These are phyloP conservation scores for Eudorina sp. DNA, from an alignment of 139 green algal genomes.

Conservation along the genomic window DNA sequence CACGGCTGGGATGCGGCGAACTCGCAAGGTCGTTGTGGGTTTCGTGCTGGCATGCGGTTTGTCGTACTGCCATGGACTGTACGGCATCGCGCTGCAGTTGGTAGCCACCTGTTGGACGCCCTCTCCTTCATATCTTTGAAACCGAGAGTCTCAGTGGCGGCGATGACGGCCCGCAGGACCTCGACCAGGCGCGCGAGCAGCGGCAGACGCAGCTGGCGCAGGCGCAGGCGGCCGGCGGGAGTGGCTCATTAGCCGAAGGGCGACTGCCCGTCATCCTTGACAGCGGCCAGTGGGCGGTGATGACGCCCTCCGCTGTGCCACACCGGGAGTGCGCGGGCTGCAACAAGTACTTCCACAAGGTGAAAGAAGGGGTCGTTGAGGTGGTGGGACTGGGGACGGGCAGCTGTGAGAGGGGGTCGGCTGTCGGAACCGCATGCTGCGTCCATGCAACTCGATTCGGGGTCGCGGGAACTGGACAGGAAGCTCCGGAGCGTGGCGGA, in stretches of 20 bases:
- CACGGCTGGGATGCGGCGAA: no score
- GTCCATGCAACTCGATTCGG: no score
- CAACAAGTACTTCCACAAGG: conserved; percentile 8
- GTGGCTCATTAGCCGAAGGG: background rate
- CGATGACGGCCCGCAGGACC: background rate
- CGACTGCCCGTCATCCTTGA: background rate
- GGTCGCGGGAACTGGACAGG: no score
- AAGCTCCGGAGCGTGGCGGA: no score
- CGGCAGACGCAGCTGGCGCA: background rate
- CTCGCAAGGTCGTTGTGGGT: no score
- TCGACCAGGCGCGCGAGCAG: background rate
- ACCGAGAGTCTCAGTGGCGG: no score
- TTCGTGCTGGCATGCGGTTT: no score
- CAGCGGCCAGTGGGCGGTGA: background rate
- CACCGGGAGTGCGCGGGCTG: background rate
- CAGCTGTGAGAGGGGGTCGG: background rate
- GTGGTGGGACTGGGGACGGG: background rate
- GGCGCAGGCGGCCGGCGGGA: background rate
- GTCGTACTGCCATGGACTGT: no score
- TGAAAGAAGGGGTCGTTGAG: background rate
- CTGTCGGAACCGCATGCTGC: no score
- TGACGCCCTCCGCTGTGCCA: background rate
- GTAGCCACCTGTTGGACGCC: no score
- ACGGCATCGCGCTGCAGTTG: no score
- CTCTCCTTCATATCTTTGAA: no score